phyloP scores from a whole-genome alignment of 169 alveolate genomes.

The Neospora caninum region DNA sequence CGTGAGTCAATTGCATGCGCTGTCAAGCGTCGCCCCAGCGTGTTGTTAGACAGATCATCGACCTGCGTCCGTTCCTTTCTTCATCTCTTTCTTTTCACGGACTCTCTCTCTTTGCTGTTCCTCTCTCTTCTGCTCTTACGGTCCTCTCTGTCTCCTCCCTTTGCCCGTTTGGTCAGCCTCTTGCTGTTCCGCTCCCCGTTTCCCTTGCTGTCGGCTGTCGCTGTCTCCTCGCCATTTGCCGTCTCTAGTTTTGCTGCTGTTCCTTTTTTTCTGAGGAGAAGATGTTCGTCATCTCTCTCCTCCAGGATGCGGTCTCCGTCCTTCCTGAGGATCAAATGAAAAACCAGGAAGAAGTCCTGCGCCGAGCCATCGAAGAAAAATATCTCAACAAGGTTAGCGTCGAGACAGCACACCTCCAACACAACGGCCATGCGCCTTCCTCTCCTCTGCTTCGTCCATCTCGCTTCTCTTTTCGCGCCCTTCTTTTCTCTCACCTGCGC shows the following conservation, averaged over 20 bases:
- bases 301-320: neutral
- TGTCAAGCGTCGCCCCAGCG: too few relatives aligned
- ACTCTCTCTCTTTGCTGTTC: neutral
- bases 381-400: conserved; percentile 9
- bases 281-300: conserved; percentile 29
- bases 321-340: neutral
- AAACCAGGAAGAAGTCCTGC: neutral
- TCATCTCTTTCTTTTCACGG: too few relatives aligned
- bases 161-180: too few relatives aligned
- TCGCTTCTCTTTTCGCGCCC: neutral
- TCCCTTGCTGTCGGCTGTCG: too few relatives aligned
- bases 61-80: too few relatives aligned
- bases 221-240: too few relatives aligned
- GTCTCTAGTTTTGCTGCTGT: too few relatives aligned
- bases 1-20: too few relatives aligned
- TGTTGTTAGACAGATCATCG: too few relatives aligned
- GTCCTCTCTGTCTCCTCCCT: neutral
- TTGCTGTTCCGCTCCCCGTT: too few relatives aligned
- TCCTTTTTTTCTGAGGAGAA: neutral
- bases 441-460: neutral
- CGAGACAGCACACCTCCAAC: neutral
- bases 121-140: neutral
- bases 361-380: neutral
- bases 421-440: too few relatives aligned
- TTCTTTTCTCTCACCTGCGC: neutral